Conservation (phyloP, 2,329 filamentous ascomycete species). For the Chrysosporium keratinophilum region DNA sequence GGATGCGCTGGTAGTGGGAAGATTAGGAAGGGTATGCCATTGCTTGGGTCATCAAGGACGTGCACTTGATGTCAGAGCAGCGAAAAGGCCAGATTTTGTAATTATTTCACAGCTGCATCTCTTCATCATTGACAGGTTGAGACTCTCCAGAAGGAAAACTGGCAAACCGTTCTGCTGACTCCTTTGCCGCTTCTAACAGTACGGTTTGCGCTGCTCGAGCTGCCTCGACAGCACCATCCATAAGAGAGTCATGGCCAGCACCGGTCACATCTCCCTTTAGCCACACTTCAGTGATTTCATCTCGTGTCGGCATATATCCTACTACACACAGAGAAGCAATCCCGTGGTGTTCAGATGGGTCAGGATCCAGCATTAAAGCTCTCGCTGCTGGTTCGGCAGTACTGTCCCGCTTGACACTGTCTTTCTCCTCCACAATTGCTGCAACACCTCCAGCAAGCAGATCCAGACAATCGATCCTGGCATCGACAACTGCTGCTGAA, state of each 20-base stretch:
- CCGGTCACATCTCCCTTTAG: constrained; percentile 60
- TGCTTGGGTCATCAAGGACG: neutral
- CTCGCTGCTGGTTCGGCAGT: constrained; percentile 19
- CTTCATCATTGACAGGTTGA: constrained; percentile 4
- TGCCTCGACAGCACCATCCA: constrained; percentile 55
- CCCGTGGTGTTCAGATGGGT: constrained; percentile 65
- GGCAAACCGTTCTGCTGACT: constrained; percentile 40
- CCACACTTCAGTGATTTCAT: constrained; percentile 93
- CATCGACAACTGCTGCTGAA: constrained; percentile 84
- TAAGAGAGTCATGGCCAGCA: constrained; percentile 41
- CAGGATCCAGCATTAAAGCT: constrained; percentile 60
- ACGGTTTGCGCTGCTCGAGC: constrained; percentile 50
- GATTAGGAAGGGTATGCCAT: neutral
- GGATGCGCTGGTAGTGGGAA: neutral
- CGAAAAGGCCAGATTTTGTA: neutral
- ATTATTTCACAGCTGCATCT: constrained; percentile 11
- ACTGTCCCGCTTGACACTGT: constrained; percentile 22
- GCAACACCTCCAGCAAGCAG: constrained; percentile 81
- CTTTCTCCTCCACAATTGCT: constrained; percentile 49
- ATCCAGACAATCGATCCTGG: constrained; percentile 91
- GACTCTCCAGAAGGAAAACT: constrained; percentile 15
- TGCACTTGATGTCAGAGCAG: neutral
- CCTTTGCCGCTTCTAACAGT: constrained; percentile 51
- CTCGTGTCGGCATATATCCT: constrained; percentile 72
- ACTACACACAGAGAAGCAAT: constrained; percentile 79